Percentiles rank a stretch among this genome's conserved stretches.
These are phyloP conservation scores for Dryas octopetala DNA, from an alignment of 306 rosid genomes.

Conservation along the genomic window DNA sequence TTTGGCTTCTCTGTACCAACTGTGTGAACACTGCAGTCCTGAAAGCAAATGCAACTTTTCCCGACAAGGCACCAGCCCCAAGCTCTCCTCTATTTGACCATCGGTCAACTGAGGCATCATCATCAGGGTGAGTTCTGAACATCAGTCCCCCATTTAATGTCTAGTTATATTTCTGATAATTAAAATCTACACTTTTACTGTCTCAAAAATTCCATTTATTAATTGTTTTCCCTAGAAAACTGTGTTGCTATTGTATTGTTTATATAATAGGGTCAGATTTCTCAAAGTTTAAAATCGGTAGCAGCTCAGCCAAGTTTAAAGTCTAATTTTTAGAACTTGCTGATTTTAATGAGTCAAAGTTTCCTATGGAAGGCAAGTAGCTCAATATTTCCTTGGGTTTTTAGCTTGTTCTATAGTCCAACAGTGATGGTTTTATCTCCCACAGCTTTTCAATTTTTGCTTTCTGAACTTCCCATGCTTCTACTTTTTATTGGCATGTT, in stretches of 20 bases:
- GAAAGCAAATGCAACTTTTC: conserved; percentile 65
- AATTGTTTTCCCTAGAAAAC: not conserved
- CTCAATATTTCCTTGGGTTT: not conserved
- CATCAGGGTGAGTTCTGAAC: conserved; percentile 67
- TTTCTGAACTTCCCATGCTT: conserved; percentile 8
- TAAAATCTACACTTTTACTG: not conserved
- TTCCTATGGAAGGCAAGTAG: not conserved
- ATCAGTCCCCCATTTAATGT: conserved; percentile 10
- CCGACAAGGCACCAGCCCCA: conserved; percentile 65
- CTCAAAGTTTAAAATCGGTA: not conserved
- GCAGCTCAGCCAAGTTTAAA: not conserved
- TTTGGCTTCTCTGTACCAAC: not conserved
- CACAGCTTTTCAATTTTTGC: not conserved
- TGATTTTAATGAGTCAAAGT: not conserved
- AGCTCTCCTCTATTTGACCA: conserved; percentile 65
- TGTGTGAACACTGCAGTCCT: conserved; percentile 51
- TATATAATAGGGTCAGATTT: not conserved
- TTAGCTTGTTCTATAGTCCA: not conserved
- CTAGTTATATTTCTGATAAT: not conserved
- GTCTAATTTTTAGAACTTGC: not conserved
- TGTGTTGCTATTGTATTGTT: conserved; percentile 1
- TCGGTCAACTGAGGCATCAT: conserved; percentile 68
- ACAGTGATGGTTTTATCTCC: not conserved
- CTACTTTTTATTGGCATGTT: conserved; percentile 9
- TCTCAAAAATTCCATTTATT: not conserved